Evolutionary conservation across 139 green algal species (phyloP), one percentile per base, ranked within the genome.

Genomic region (Ulvella scutata): DNA sequence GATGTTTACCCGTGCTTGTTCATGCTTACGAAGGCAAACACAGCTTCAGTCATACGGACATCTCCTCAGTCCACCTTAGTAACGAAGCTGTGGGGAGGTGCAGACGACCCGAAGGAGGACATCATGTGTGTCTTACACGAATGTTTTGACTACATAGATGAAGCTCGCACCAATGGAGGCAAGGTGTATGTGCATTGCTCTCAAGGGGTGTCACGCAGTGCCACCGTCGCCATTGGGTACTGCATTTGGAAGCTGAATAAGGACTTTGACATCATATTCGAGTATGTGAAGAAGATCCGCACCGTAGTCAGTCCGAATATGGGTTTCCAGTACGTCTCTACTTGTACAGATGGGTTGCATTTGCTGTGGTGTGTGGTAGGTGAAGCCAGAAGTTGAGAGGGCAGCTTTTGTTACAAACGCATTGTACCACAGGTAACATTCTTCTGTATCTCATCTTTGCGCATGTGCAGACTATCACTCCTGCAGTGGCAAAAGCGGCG

Each of bases 221-320:
- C 88, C 3, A 88, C 88, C 0, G 79, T 98, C 2, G 89, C 86
- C 2, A 97, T 98, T 29, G 92, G 87, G 0, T 98, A 96, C 79
- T 79, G 96, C 6, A 98, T 98, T 93, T 97, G 90, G 92, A 87
- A 82, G 72, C 76, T 67, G 36, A 78, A 81, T 3, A 43, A 75
- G 13, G 62, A 73, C 0, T 98, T 96, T 79, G 93, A 98, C 6
- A 89, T 96, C 23, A 79, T 88, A 17, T 95, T 92, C 72, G 72
- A 80, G 43, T 61, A 76, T 2, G 92, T 98, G 17, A 94, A 97
- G 82, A 81, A 79, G 2, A 74, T 84, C 2, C 78, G 92, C 0
- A 92, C 89, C 0, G 88, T 98, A 4, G 89, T 91, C 31, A 97
- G 93, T 74, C 94, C 94, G 4, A 98, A 98, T 81, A 96, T 98